Evolutionary conservation across 2,329 filamentous ascomycete species (phyloP), one percentile per base, ranked within the genome.

Genomic region (Phialocephala sp.): DNA sequence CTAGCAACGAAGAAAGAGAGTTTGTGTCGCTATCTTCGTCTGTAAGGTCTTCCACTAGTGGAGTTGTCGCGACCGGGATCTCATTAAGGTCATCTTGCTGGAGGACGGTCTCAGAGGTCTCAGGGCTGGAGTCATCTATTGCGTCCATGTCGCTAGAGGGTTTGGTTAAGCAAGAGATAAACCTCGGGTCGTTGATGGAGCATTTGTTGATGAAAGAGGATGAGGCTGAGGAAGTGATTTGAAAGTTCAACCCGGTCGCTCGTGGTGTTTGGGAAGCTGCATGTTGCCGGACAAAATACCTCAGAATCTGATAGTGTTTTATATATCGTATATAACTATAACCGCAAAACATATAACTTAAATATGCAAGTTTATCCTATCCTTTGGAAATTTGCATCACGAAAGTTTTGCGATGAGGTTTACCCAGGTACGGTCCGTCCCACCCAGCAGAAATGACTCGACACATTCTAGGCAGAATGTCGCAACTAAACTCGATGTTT

Each of bases 1-100:
- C 22, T 6, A 52, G 14, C 9, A 64, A 39, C 15, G 57, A 59
- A 56, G 27, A 35, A n/a, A 43, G 22, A 50, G 59, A 63, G n/a
- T 32, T 59, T 37, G 52, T 54, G 27, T 66, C 65, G 18, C 62
- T 59, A 52, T 68, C 64, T 8, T 64, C 62, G 15, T 41, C 57
- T 14, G 65, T 68, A 14, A 64, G 56, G 47, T 70, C 64, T 35
- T 65, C 62, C 9, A 66, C 37, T 6, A 62, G 50, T 41, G 68
- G 57, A 24, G 61, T 61, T 47, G 58, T 45, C 41, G 37, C 47
- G 11, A 43, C 20, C 14, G 43, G 62, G 22, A 56, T 60, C n/a
- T 62, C 63, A 24, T 62, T 56, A 15, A 8, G 54, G 45, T 22
- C 15, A 9, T 52, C 32, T 50, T 47, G 54, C 15, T 27, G 43